Conservation (phyloP, 1,284 basidiomycete species). For the Malassezia sympodialis region DNA sequence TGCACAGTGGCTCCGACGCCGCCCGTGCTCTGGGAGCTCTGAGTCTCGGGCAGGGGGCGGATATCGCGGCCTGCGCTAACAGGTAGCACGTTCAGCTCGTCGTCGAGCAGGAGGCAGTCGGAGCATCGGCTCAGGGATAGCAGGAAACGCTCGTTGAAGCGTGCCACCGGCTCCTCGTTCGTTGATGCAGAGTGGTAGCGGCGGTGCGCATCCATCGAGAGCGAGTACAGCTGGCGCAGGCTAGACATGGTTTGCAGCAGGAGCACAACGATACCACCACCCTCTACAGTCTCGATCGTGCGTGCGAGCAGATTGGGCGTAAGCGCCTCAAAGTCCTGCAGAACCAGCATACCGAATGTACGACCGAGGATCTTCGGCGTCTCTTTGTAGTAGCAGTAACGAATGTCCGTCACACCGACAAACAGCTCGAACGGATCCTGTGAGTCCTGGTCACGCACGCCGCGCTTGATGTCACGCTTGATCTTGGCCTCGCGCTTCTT, state of each 20-base stretch:
- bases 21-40: slow-evolving; percentile 30
- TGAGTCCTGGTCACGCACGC: slow-evolving; percentile 84
- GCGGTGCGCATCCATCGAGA: slow-evolving; percentile 69
- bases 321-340: slow-evolving; percentile 97
- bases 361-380: slow-evolving; percentile 61
- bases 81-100: slow-evolving; percentile 94
- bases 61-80: slow-evolving; percentile 95
- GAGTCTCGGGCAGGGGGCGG: slow-evolving; percentile 57
- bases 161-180: slow-evolving; percentile 75
- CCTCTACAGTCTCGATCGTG: slow-evolving; percentile 96
- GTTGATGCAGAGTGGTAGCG: slow-evolving; percentile 77
- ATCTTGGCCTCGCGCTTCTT: slow-evolving; percentile 60
- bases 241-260: slow-evolving; percentile 92
- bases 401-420: slow-evolving; percentile 94
- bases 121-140: slow-evolving; percentile 61
- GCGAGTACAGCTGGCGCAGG: slow-evolving; percentile 80
- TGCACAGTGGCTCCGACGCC: slow-evolving; percentile 40
- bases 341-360: slow-evolving; percentile 91
- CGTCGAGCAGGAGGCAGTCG: slow-evolving; percentile 87
- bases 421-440: slow-evolving; percentile 94
- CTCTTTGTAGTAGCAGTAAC: slow-evolving; percentile 57
- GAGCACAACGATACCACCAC: slow-evolving; percentile 83
- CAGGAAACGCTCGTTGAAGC: slow-evolving; percentile 92
- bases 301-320: slow-evolving; percentile 93
- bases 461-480: slow-evolving; percentile 56